Evolutionary conservation across 345 rosid genomes (phyloP).

Genomic region (Euphorbia tirucalli): DNA sequence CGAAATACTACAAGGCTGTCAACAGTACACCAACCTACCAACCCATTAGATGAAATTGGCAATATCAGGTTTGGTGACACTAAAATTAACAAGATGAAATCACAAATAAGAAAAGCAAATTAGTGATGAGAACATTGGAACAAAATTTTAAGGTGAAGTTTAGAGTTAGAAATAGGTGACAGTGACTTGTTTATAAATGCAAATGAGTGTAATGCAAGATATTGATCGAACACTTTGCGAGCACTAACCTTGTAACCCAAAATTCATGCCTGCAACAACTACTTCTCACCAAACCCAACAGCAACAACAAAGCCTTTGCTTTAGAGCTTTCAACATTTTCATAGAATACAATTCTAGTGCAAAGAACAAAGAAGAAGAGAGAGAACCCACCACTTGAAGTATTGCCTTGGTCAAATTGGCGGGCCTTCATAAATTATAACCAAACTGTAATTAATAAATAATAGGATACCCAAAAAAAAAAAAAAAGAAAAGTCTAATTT

Average conservation of each 20-base stretch:
- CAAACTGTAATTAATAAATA: background rate
- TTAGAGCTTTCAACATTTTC: no score
- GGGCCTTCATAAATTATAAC: background rate
- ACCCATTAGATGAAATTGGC: slow-evolving; percentile 27
- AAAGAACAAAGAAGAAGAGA: background rate
- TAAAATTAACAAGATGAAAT: slow-evolving; percentile 8
- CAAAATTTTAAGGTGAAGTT: slow-evolving; percentile 51
- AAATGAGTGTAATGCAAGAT: slow-evolving; percentile 61
- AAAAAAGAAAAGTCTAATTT: background rate
- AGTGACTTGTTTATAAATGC: slow-evolving; percentile 19
- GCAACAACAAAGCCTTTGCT: no score
- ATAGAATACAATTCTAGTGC: background rate
- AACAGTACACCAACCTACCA: slow-evolving; percentile 42
- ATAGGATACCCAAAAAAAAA: background rate
- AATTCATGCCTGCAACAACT: slow-evolving; percentile 36
- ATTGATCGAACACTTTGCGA: slow-evolving; percentile 30
- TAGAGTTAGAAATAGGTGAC: slow-evolving; percentile 37
- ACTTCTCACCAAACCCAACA: slow-evolving; percentile 54
- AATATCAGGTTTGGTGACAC: slow-evolving; percentile 31
- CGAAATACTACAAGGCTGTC: slow-evolving; percentile 15
- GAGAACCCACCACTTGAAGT: background rate
- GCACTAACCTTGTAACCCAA: slow-evolving; percentile 40
- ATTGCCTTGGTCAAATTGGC: background rate
- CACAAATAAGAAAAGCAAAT: slow-evolving; percentile 18
- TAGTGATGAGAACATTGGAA: slow-evolving; percentile 23